A percentile compares a stretch with the other conserved stretches of the same genome.
These are phyloP conservation scores for Lolium rigidum DNA, from an alignment of 176 grass and related monocot genomes.

Conservation along the genomic window DNA sequence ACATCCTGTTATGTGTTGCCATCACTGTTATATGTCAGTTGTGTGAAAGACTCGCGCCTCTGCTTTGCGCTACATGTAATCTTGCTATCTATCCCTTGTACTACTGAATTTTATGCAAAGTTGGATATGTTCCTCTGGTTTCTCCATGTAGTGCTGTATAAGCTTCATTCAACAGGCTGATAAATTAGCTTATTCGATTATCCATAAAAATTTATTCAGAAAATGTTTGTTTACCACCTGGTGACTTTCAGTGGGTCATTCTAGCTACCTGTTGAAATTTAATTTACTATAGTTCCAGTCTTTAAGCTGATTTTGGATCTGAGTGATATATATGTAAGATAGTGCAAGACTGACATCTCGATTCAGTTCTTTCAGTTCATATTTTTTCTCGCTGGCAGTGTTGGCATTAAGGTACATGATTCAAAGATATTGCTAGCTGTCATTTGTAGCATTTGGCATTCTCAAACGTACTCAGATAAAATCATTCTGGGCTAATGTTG, in stretches of 20 bases:
- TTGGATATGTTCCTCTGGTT: conserved; percentile 25
- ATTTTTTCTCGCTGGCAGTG: background rate
- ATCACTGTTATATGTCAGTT: background rate
- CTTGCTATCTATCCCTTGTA: background rate
- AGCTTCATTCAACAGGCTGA: background rate
- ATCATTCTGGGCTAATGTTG: background rate
- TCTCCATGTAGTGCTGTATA: background rate
- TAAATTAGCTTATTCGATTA: background rate
- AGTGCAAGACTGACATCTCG: conserved; percentile 9
- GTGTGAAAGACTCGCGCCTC: background rate
- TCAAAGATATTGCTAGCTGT: background rate
- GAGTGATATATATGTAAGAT: background rate
- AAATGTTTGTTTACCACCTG: background rate
- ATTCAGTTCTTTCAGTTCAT: background rate
- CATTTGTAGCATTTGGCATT: conserved; percentile 8
- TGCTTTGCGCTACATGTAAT: conserved; percentile 17
- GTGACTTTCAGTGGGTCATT: background rate
- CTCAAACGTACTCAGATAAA: background rate
- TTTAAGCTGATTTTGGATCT: conserved; percentile 6
- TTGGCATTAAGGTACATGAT: conserved; percentile 5
- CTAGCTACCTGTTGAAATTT: background rate
- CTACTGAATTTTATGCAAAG: background rate
- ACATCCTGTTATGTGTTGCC: conserved; percentile 19
- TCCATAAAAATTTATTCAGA: conserved; percentile 3
- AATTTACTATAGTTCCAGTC: background rate